A percentile compares a stretch with the other conserved stretches of the same genome.
Conservation (phyloP, 139 green algal species). For the Chlorella sp. region DNA sequence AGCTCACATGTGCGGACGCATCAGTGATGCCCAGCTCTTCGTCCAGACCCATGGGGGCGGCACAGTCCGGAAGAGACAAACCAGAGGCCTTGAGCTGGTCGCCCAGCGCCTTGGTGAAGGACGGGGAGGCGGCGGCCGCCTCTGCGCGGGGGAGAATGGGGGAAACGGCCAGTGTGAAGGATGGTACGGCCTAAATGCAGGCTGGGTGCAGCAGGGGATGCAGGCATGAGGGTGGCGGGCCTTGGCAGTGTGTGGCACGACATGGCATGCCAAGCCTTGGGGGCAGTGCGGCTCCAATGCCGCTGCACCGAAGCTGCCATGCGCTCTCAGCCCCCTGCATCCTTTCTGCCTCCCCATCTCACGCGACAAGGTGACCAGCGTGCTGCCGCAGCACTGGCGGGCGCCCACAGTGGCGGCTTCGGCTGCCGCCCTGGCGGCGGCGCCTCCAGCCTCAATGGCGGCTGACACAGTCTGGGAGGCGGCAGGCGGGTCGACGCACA, state of each 20-base stretch:
- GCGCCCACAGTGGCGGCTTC: neutral
- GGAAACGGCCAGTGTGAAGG: neutral
- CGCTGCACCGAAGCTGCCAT: too few relatives aligned
- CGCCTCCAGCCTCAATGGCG: neutral
- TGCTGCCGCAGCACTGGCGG: slow-evolving; percentile 9
- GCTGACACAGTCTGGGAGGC: neutral
- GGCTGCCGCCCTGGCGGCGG: neutral
- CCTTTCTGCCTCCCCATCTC: neutral
- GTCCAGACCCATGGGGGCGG: neutral
- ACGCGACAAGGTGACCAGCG: neutral
- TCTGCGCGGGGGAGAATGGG: neutral
- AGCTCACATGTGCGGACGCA: neutral
- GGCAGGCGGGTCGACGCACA: neutral
- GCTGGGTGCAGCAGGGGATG: neutral
- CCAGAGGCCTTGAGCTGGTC: neutral
- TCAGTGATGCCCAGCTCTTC: neutral
- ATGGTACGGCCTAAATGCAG: too few relatives aligned
- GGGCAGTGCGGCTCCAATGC: too few relatives aligned
- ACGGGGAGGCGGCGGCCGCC: neutral
- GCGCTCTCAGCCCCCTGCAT: neutral
- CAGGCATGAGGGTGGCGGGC: neutral
- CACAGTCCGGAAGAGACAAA: neutral
- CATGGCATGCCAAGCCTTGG: too few relatives aligned
- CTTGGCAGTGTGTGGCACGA: neutral
- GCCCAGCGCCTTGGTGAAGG: neutral